A percentile compares a stretch with the other conserved stretches of the same genome.
phyloP scores from a whole-genome alignment of 2,329 filamentous ascomycete genomes.

The Fusarium sp. region DNA sequence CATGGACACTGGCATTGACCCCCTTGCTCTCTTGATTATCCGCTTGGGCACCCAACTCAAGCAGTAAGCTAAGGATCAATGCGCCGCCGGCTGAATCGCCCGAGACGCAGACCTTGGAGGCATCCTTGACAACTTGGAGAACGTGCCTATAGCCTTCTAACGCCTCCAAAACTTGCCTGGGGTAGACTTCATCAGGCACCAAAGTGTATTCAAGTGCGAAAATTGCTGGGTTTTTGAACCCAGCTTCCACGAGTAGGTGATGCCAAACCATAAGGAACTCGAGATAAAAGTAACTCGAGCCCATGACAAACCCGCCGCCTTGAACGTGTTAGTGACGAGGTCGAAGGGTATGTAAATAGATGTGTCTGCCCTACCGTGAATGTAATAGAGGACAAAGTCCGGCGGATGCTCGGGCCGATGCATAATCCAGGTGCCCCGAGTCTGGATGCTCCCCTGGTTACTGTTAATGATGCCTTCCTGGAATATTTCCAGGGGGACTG shows the following conservation, averaged over 20 bases:
- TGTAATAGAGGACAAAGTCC: conserved; percentile 85
- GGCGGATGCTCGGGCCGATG: conserved; percentile 70
- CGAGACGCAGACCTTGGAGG: conserved; percentile 75
- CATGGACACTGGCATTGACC: conserved; percentile 15
- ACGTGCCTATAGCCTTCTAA: conserved; percentile 78
- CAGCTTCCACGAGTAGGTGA: conserved; percentile 70
- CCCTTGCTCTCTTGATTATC: conserved; percentile 34
- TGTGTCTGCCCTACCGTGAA: conserved; percentile 70
- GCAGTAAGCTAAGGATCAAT: conserved; percentile 77
- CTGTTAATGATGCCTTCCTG: not conserved
- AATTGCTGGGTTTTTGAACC: conserved; percentile 80
- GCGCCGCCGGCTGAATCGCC: conserved; percentile 86
- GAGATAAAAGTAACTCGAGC: conserved; percentile 84
- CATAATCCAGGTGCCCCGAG: conserved; percentile 78
- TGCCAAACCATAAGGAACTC: conserved; percentile 84
- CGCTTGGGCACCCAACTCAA: conserved; percentile 67
- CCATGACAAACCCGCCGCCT: conserved; percentile 88
- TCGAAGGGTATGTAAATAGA: not conserved
- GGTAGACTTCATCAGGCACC: conserved; percentile 79
- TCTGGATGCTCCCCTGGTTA: conserved; percentile 50
- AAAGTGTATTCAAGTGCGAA: conserved; percentile 86
- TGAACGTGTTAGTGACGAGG: conserved; percentile 11
- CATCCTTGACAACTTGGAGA: conserved; percentile 67
- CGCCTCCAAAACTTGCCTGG: conserved; percentile 78
- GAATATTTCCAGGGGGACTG: not conserved